Conservation (phyloP, 1,284 basidiomycete genomes). For the Apiotrichum gamsii region DNA sequence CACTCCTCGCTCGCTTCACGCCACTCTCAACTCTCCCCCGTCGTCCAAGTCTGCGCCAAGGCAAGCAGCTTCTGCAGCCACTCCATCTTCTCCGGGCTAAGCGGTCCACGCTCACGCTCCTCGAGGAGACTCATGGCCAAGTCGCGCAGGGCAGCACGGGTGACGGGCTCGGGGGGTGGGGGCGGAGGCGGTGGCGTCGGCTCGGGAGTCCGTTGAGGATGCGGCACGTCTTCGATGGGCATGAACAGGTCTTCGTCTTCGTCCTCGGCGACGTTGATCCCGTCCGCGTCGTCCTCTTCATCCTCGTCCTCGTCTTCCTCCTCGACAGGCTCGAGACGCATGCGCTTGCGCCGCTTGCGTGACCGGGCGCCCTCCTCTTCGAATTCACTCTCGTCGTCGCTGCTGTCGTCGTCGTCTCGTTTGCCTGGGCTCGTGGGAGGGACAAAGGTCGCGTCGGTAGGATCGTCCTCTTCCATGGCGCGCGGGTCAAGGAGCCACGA, state of each 20-base stretch:
- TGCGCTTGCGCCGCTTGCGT: conserved; percentile 1
- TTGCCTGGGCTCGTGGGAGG: conserved; percentile 17
- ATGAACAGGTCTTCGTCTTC: conserved; percentile 37
- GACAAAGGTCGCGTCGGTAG: conserved; percentile 16
- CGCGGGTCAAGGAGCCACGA: conserved; percentile 13
- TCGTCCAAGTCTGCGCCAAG: no score
- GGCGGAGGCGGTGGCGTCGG: no score
- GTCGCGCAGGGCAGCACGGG: no score
- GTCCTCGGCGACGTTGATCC: not conserved
- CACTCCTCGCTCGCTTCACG: no score
- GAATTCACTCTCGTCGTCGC: conserved; percentile 11
- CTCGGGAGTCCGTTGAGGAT: no score
- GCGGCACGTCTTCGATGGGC: conserved; percentile 35
- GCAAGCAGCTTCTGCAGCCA: no score
- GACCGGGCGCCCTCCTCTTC: not conserved
- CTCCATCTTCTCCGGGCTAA: no score
- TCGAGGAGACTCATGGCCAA: no score
- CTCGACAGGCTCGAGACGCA: not conserved
- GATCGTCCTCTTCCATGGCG: conserved; percentile 11
- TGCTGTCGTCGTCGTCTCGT: conserved; percentile 5
- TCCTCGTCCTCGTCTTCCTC: not conserved
- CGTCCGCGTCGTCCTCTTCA: not conserved
- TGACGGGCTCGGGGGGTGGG: no score
- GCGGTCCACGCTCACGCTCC: no score
- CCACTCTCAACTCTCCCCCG: no score